Conservation (phyloP, 2,329 filamentous ascomycete species). For the Hypocrella siamensis region DNA sequence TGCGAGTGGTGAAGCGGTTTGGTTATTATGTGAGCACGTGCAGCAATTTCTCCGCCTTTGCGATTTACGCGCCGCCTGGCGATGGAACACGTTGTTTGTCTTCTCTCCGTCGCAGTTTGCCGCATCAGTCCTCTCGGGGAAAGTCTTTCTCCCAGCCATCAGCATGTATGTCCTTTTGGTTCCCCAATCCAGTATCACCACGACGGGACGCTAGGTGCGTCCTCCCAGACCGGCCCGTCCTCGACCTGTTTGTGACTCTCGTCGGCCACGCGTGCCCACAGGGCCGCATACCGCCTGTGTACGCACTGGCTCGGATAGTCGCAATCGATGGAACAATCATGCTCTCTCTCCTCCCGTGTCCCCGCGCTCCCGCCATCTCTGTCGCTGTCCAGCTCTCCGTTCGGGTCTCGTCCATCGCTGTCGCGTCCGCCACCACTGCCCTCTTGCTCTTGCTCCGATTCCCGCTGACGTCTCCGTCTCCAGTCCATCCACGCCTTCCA, state of each 20-base stretch:
- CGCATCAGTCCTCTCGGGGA: too few relatives aligned
- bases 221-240: background rate
- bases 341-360: constrained; percentile 4
- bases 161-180: too few relatives aligned
- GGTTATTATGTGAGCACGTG: too few relatives aligned
- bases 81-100: too few relatives aligned
- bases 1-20: too few relatives aligned
- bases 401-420: background rate
- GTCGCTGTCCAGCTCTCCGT: background rate
- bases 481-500: constrained; percentile 1
- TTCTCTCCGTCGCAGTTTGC: too few relatives aligned
- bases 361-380: background rate
- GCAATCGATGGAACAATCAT: constrained; percentile 10
- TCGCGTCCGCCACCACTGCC: background rate
- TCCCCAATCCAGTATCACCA: too few relatives aligned
- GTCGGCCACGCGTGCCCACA: constrained; percentile 1
- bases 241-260: background rate
- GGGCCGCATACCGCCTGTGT: constrained; percentile 2
- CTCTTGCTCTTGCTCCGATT: background rate
- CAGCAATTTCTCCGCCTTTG: too few relatives aligned
- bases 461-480: background rate
- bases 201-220: too few relatives aligned
- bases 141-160: too few relatives aligned
- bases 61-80: too few relatives aligned
- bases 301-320: constrained; percentile 10